A percentile compares a stretch with the other conserved stretches of the same genome.
Conservation (phyloP, 1,284 basidiomycete genomes). For the Tremellales sp. region DNA sequence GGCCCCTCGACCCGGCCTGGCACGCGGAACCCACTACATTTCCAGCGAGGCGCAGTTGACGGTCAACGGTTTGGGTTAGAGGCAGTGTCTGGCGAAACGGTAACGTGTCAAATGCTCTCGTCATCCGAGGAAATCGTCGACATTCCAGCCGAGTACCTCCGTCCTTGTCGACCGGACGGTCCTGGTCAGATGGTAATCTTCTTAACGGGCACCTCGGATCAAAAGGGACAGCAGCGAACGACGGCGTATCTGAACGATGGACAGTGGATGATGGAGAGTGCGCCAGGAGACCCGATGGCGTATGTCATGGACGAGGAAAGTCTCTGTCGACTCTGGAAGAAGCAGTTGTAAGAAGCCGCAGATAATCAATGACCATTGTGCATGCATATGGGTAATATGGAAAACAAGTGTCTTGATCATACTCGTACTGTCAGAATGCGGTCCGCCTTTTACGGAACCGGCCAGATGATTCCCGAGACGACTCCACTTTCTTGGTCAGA, state of each 20-base stretch:
- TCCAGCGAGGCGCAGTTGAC: constrained; percentile 39
- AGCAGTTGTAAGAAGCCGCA: too few relatives aligned
- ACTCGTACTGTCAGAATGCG: too few relatives aligned
- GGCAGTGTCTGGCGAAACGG: constrained; percentile 14
- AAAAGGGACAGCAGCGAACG: constrained; percentile 36
- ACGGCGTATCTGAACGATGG: constrained; percentile 36
- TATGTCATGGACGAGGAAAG: constrained; percentile 31
- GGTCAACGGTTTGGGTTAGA: constrained; percentile 36
- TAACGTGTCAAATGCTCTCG: constrained; percentile 26
- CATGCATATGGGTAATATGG: too few relatives aligned
- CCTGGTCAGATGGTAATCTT: constrained; percentile 38
- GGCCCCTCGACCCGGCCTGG: constrained; percentile 28
- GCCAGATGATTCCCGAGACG: too few relatives aligned
- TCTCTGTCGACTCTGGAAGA: constrained; percentile 42
- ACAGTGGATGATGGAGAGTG: constrained; percentile 45
- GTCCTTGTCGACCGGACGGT: constrained; percentile 31
- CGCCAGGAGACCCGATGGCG: constrained; percentile 25
- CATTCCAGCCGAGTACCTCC: constrained; percentile 40
- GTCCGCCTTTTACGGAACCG: too few relatives aligned
- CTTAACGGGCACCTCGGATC: constrained; percentile 22
- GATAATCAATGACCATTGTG: too few relatives aligned
- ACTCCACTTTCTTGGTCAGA: too few relatives aligned
- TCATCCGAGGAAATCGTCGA: constrained; percentile 24
- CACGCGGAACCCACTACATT: constrained; percentile 41
- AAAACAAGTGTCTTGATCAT: too few relatives aligned